Base-by-base conservation (phyloP, 1,139 yeast genomes). In the Yamadazyma oceani region DNA sequence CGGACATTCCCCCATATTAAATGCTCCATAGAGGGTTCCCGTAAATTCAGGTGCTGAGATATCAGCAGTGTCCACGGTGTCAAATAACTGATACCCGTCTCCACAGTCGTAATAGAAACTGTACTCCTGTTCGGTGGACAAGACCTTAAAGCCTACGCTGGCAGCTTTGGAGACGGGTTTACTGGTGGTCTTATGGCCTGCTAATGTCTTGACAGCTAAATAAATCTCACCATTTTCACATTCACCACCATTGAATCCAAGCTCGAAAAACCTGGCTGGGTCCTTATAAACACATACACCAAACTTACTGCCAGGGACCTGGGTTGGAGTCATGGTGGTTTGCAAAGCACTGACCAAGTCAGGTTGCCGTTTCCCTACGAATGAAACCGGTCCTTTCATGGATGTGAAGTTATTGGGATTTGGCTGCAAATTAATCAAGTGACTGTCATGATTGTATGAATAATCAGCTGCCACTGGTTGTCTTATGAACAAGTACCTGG, bases 201-300 rank as follows among this genome's bases (percentile, higher is more conserved):
- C 28, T 12, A 37, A 23, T 2, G 38, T 40, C 11, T 37, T 34
- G 12, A 17, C 30, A 15, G 30, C 30, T 16, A 24, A n/a, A 13
- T 30, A 26, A 15, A 40, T 25, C n/a, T 37, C 19, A 5, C 2
- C n/a, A 17, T 5, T 15, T 7, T 37, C 15, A 10, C 1, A n/a
- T 19, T 4, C 12, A 11, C 16, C 14, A 27, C 10, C 12, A 26
- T 38, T 32, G 26, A 38, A 9, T 5, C 38, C 44, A n/a, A 38
- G 26, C 17, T 38, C 37, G 26, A 29, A 35, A 19, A 27, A 36
- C 22, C 44, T 30, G 12, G 26, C 21, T 4, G 42, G 38, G 32
- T 41, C 44, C 24, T 41, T 41, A 27, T 38, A 38, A 6, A 41
- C 38, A 17, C 38, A 27, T n/a, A 41, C 32, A 13, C 44, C 44